phyloP scores from a whole-genome alignment of 2,329 filamentous ascomycete species.

The Hymenoscyphus fructigenus region DNA sequence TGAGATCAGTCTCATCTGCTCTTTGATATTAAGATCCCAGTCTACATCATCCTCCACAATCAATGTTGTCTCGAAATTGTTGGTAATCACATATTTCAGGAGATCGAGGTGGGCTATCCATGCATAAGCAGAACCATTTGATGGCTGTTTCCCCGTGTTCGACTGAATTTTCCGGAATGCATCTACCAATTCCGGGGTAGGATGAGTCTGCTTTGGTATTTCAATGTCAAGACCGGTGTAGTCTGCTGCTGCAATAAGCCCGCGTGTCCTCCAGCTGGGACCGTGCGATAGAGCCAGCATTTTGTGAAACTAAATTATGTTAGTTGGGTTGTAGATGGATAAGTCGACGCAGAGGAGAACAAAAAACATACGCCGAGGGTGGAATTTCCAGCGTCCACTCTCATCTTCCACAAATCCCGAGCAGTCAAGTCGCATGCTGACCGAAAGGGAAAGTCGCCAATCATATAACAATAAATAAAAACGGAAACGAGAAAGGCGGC shows the following conservation, averaged over 20 bases:
- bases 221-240: constrained; percentile 7
- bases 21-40: constrained; percentile 41
- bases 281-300: constrained; percentile 7
- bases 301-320: not conserved
- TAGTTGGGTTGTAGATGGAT: not conserved
- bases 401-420: not conserved
- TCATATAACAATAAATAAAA: not conserved
- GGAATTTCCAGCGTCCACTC: constrained; percentile 6
- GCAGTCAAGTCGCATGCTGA: not conserved
- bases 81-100: constrained; percentile 6
- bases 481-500: constrained; percentile 1
- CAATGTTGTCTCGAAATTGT: constrained; percentile 36
- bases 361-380: constrained; percentile 5
- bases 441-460: not conserved
- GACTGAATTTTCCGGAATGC: constrained; percentile 6
- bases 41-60: constrained; percentile 48
- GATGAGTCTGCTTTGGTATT: constrained; percentile 3
- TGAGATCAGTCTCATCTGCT: constrained; percentile 29
- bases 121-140: constrained; percentile 9
- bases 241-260: constrained; percentile 4
- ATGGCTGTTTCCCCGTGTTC: constrained; percentile 3
- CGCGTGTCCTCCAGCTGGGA: constrained; percentile 7
- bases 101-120: constrained; percentile 12
- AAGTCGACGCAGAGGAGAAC: not conserved
- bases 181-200: not conserved